phyloP scores from a whole-genome alignment of 2,329 filamentous ascomycete genomes.

The Sarocladiaceae sp. region DNA sequence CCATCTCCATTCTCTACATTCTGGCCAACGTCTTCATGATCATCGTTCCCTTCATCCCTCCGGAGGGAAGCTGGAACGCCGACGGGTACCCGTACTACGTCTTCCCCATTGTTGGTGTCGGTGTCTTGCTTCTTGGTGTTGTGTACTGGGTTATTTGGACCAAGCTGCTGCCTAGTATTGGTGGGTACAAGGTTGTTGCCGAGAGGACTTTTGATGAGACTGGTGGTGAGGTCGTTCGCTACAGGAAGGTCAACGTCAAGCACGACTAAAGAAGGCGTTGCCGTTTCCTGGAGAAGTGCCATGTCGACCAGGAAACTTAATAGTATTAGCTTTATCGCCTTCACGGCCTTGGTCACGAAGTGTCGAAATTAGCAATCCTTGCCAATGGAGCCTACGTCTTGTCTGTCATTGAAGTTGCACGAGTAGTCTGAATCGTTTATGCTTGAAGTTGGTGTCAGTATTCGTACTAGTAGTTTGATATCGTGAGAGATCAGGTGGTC shows the following conservation, averaged over 20 bases:
- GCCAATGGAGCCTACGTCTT: no score
- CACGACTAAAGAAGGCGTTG: not conserved
- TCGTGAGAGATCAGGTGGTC: no score
- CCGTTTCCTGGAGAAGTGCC: no score
- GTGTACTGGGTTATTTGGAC: slow-evolving; percentile 52
- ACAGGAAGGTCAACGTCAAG: slow-evolving; percentile 25
- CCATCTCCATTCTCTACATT: slow-evolving; percentile 43
- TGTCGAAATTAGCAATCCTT: no score
- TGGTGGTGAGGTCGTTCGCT: slow-evolving; percentile 36
- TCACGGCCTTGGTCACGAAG: no score
- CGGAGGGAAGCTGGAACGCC: slow-evolving; percentile 37
- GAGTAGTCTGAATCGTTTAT: no score
- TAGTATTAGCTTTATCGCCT: no score
- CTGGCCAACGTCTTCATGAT: slow-evolving; percentile 48
- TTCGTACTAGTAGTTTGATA: no score
- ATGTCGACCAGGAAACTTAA: no score
- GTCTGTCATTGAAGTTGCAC: no score
- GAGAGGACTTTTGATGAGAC: slow-evolving; percentile 36
- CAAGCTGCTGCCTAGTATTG: slow-evolving; percentile 42
- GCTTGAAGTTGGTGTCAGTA: no score
- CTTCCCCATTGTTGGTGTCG: slow-evolving; percentile 51
- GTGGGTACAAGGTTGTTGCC: slow-evolving; percentile 45
- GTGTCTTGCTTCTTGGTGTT: slow-evolving; percentile 44
- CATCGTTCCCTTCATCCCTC: slow-evolving; percentile 52
- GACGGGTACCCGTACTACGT: slow-evolving; percentile 53